Percentiles rank a stretch among this genome's conserved stretches.
phyloP scores from a whole-genome alignment of 139 green algal species.

The Gonium pectorale region DNA sequence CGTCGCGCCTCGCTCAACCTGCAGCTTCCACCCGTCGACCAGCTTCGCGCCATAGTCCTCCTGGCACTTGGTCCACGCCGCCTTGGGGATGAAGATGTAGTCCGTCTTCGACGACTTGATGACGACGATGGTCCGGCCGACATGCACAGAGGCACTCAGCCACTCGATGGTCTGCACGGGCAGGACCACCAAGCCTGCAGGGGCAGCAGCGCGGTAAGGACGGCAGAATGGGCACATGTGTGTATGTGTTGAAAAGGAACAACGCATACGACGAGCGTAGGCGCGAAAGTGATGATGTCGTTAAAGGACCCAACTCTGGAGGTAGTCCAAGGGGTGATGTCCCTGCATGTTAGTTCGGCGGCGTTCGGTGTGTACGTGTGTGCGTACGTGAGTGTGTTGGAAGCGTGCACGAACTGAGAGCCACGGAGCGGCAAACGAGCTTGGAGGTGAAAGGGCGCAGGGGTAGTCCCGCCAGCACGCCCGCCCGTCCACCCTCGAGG shows the following conservation, averaged over 20 bases:
- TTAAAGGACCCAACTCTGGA: neutral
- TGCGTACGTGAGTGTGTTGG: too few species aligned
- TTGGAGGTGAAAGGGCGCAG: neutral
- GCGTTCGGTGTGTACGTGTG: too few species aligned
- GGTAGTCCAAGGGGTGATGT: neutral
- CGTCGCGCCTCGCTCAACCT: neutral
- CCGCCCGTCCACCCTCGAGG: neutral
- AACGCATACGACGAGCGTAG: too few species aligned
- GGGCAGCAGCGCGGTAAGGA: neutral
- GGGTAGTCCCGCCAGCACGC: neutral
- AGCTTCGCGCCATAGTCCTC: neutral
- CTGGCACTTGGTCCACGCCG: neutral
- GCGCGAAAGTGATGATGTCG: too few species aligned
- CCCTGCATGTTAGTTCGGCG: neutral
- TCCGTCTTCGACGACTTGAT: neutral
- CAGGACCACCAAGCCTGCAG: neutral
- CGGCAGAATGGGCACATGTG: neutral
- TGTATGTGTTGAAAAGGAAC: too few species aligned
- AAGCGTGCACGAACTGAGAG: neutral
- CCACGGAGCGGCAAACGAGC: neutral
- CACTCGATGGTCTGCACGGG: constrained; percentile 2
- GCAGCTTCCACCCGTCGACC: neutral
- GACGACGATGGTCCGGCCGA: neutral
- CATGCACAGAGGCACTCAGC: neutral
- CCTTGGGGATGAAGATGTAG: constrained; percentile 3